Base-by-base conservation (phyloP, 352 stramenopile genomes). In the Pythium coloratum region DNA sequence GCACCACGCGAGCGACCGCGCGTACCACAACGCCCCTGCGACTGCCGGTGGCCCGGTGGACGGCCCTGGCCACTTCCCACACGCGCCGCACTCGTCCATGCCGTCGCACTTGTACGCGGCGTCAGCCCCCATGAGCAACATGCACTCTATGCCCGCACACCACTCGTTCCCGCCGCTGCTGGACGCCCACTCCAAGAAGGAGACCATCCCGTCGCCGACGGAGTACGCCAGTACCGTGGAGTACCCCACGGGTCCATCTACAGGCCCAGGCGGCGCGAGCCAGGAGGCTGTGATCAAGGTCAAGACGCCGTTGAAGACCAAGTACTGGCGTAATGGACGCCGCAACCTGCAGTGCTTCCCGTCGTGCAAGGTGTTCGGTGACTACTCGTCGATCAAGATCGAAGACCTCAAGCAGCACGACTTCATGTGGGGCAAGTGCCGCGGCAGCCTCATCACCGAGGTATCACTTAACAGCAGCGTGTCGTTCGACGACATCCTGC, bases 351-450 rank as follows among this genome's bases (percentile, higher is more conserved):
- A 96, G 74, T 96, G 89, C 72, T 96, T 96, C 67, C 89, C 89
- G 33, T 86, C 77, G 6, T 96, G 89, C 70, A 94, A 94, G 62
- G 84, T 94, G n/a, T 96, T 94, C 66, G 89, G 89, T 2, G 89
- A 96, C 77, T 96, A 96, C 75, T 95, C 84, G 54, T 80, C 84
- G 26, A 94, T 94, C 76, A 94, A 94, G 75, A 90, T 95, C 51
- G 84, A 95, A 67, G 86, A 94, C 70, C 71, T 95, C 9, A 94
- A 94, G 80, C 85, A 94, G 66, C 87, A 95, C 67, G 87, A 95
- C 66, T 95, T 95, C 55, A 95, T 95, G 87, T 95, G 87, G 87
- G 87, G 87, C 76, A 95, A 95, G 73, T 95, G 87, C 67, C 83
- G 87, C 28, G 87, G 87, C 63, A 92, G 81, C 65, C 69, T 95